Percentiles rank a stretch among this genome's conserved stretches.
These are phyloP conservation scores for Paraleonurus japonicus DNA, from an alignment of 257 asterid genomes.

Conservation along the genomic window DNA sequence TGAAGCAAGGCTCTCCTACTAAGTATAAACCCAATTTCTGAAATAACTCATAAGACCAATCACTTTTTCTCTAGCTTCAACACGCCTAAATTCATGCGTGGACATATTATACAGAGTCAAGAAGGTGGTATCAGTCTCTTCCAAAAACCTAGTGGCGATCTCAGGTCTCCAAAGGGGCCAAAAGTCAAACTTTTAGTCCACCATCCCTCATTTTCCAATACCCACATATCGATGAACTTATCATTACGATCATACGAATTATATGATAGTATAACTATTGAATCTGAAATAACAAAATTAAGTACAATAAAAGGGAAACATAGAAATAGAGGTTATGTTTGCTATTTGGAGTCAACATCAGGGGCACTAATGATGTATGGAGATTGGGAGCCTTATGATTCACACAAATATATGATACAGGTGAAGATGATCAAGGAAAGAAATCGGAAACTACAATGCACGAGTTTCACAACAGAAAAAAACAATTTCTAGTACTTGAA, in stretches of 20 bases:
- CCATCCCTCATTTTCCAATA: slow-evolving; percentile 29
- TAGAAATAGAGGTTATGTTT: neutral
- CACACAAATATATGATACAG: too few relatives aligned
- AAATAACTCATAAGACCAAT: slow-evolving; percentile 6
- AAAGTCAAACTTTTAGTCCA: slow-evolving; percentile 32
- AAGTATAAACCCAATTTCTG: slow-evolving; percentile 32
- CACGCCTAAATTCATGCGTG: slow-evolving; percentile 25
- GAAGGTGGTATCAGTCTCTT: slow-evolving; percentile 25
- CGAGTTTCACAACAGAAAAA: too few relatives aligned
- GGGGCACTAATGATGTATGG: too few relatives aligned
- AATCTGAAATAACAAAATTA: neutral
- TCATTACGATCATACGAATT: slow-evolving; percentile 11
- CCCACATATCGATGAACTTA: slow-evolving; percentile 36
- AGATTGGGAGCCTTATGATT: too few relatives aligned
- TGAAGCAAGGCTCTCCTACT: slow-evolving; percentile 48
- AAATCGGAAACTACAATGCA: neutral
- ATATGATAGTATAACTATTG: slow-evolving; percentile 34
- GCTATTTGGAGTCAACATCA: too few relatives aligned
- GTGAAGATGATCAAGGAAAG: too few relatives aligned
- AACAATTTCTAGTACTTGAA: too few relatives aligned
- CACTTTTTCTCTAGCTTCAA: slow-evolving; percentile 25
- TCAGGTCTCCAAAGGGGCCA: slow-evolving; percentile 35
- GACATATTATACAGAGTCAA: slow-evolving; percentile 27
- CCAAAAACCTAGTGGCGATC: slow-evolving; percentile 47
- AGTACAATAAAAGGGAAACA: neutral